Evolutionary conservation across 176 grass and related monocot species (phyloP), one percentile per base, ranked within the genome.

Genomic region (Alloteropsis semialata): DNA sequence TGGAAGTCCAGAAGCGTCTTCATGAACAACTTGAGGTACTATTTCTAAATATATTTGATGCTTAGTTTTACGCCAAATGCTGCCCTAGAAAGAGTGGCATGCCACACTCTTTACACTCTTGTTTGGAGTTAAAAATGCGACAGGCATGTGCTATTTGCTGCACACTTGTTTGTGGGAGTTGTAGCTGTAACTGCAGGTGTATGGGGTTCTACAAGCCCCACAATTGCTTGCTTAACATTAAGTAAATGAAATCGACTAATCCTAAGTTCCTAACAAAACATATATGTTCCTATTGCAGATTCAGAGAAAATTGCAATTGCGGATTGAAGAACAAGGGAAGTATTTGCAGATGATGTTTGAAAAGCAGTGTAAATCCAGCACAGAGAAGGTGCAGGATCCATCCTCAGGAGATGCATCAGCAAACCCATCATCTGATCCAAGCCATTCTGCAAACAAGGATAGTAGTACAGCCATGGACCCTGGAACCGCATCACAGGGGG

Each of bases 1-100:
- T 98, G 91, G 96, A 98, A 81, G 92, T 98, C 72, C 96, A 98
- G 82, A 98, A 95, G 69, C 91, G 82, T 25, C 96, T 98, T 73
- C 96, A 98, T 83, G 96, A 95, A 92, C 96, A 98, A 74, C 92
- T 98, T 24, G 92, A 98, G 91, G 96, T 95, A 93, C 45, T 22
- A 19, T 56, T 77, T 80, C 37, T 34, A 27, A 61, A 76, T 77
- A 64, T 78, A 48, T 4, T 72, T 39, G 14, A 18, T 60, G 21
- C 38, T 67, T 76, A 1, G 42, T 59, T 12, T 69, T 56, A 25
- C 5, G 54, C 45, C 10, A 49, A 71, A 71, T 62, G 49, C 8
- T 62, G 14, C 21, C 27, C 6, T 38, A 45, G 28, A 43, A 75
- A 28, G 8, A 49, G 45, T 37, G 21, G 22, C 29, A 48, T 48